A percentile compares a stretch with the other conserved stretches of the same genome.
These are phyloP conservation scores for Chlorella sp. DNA, from an alignment of 139 green algal species.

Conservation along the genomic window DNA sequence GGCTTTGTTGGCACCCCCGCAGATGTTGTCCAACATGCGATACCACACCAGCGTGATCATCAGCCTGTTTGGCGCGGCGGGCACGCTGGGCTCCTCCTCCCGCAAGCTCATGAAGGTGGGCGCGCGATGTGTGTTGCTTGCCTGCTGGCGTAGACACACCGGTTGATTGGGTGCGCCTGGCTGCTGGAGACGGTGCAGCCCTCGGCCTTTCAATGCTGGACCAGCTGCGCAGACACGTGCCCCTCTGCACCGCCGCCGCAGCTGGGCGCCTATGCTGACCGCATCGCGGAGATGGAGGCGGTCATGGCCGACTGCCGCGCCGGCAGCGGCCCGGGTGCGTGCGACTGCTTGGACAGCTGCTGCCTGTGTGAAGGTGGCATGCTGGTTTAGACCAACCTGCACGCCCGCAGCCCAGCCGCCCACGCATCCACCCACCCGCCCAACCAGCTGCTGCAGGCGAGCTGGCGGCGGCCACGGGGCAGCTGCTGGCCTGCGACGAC, in stretches of 20 bases:
- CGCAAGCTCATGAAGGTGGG: slow-evolving; percentile 63
- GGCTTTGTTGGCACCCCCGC: neutral
- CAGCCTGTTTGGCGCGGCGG: slow-evolving; percentile 71
- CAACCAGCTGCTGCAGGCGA: neutral
- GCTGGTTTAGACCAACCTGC: too few relatives aligned
- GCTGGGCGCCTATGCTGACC: slow-evolving; percentile 69
- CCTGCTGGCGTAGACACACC: too few relatives aligned
- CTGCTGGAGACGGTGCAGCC: too few relatives aligned
- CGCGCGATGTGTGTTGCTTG: too few relatives aligned
- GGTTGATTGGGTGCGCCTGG: too few relatives aligned
- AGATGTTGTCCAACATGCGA: slow-evolving; percentile 85
- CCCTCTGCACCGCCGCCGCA: too few relatives aligned
- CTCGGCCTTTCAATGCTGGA: too few relatives aligned
- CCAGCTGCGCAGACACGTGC: too few relatives aligned
- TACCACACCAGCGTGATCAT: slow-evolving; percentile 87
- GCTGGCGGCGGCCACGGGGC: neutral
- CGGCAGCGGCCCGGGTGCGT: slow-evolving; percentile 18
- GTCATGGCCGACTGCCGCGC: slow-evolving; percentile 39
- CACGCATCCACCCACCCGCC: too few relatives aligned
- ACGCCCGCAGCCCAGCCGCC: neutral
- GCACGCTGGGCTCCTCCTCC: slow-evolving; percentile 64
- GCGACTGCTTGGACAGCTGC: too few relatives aligned
- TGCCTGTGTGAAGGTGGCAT: too few relatives aligned
- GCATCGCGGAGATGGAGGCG: slow-evolving; percentile 60
- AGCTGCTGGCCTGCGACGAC: slow-evolving; percentile 44